phyloP scores from a whole-genome alignment of 75 land plant species.

The Picea sitchensis region DNA sequence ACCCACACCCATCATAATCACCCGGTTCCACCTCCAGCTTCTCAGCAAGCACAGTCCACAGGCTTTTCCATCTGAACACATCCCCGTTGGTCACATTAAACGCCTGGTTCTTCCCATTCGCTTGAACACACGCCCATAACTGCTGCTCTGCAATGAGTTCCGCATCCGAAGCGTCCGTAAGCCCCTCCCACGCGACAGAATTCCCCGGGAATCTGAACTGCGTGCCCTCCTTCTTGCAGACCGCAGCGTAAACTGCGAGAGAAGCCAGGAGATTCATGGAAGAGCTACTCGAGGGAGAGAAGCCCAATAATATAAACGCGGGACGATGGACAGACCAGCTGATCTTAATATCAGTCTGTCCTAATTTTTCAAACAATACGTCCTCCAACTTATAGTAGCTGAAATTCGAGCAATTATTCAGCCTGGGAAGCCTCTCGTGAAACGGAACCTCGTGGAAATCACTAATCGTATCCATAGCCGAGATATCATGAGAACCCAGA shows the following conservation, averaged over 20 bases:
- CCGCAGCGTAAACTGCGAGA: slow-evolving; percentile 58
- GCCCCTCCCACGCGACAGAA: slow-evolving; percentile 47
- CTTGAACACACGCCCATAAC: slow-evolving; percentile 74
- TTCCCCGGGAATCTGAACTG: slow-evolving; percentile 53
- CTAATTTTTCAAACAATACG: slow-evolving; percentile 30
- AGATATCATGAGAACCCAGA: slow-evolving; percentile 47
- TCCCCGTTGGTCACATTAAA: slow-evolving; percentile 76
- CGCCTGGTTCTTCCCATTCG: slow-evolving; percentile 66
- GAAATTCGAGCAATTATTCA: slow-evolving; percentile 42
- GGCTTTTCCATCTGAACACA: slow-evolving; percentile 60
- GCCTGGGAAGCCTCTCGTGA: slow-evolving; percentile 59
- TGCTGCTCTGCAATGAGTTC: slow-evolving; percentile 84
- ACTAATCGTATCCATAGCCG: slow-evolving; percentile 9
- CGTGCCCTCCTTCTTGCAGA: slow-evolving; percentile 48
- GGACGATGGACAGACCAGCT: slow-evolving; percentile 73
- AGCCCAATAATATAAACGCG: slow-evolving; percentile 37
- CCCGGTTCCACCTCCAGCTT: slow-evolving; percentile 44
- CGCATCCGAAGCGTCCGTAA: slow-evolving; percentile 62
- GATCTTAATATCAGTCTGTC: slow-evolving; percentile 14
- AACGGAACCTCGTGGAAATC: slow-evolving; percentile 51
- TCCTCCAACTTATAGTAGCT: slow-evolving; percentile 58
- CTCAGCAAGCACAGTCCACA: slow-evolving; percentile 68
- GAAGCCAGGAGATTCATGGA: slow-evolving; percentile 49
- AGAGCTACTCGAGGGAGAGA: slow-evolving; percentile 44
- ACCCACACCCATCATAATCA: slow-evolving; percentile 18